Evolutionary conservation across 192 early-diverging fungal genomes (phyloP), one percentile per base, ranked within the genome.

Genomic region (Gorgonomyces haynaldii): DNA sequence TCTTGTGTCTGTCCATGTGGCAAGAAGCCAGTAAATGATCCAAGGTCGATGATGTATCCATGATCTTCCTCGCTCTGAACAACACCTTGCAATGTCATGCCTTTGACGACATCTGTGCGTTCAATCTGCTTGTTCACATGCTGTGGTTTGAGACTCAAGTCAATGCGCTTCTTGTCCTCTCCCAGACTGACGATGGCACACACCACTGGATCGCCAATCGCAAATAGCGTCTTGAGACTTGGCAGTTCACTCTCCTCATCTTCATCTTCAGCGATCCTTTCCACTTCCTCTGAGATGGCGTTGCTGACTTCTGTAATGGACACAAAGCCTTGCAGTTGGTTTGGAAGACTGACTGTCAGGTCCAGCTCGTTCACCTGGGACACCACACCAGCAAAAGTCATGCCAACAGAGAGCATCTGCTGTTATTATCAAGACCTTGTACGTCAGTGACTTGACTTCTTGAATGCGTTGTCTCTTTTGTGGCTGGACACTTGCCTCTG

Each of bases 1-100:
- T n/a, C n/a, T n/a, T n/a, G n/a, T n/a, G n/a, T n/a, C n/a, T n/a
- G n/a, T n/a, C n/a, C n/a, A n/a, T n/a, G n/a, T n/a, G n/a, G 6
- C 41, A 91, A 53, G 53, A 96, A 96, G 10, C 80, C 84, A 30
- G 78, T 61, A 4, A 85, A 37, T 9, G 65, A 66, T 12, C 92
- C 92, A 13, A 79, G 59, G 17, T 70, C 76, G 15, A 96, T 53
- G 31, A 94, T 70, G 48, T 90, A 94, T 20, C 93, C 93, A 54
- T 89, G 89, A 66, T 97, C 93, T 64, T 97, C 91, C 2, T 86
- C 72, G 53, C 84, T 87, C 45, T 78, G 61, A 16, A 97, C 76
- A 20, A 76, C 65, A 37, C 76, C 83, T 16, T 79, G 56, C 45
- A 94, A 30, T 17, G 76, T 38, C 30, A 25, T 68, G 27, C 89